Percentiles rank a stretch among this genome's conserved stretches.
phyloP scores from a whole-genome alignment of 1,284 basidiomycete species.

The Cryptococcus deneoformans region DNA sequence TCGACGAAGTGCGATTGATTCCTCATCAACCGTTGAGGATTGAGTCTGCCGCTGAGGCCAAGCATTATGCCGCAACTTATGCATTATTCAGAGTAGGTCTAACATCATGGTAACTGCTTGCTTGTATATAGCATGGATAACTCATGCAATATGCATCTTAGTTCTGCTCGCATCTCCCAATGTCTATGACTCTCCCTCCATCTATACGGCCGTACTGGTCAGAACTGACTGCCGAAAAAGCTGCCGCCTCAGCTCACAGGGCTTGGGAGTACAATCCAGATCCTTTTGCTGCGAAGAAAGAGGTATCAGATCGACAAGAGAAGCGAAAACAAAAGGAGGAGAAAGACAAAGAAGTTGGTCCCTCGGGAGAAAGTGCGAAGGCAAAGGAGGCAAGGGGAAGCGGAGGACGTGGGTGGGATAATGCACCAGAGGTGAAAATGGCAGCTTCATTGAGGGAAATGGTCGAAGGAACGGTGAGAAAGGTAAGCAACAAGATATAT shows the following conservation, averaged over 20 bases:
- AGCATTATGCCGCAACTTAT: slow-evolving; percentile 84
- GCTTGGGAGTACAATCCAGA: slow-evolving; percentile 84
- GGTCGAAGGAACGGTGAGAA: slow-evolving; percentile 78
- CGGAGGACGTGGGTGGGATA: slow-evolving; percentile 57
- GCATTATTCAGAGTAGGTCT: slow-evolving; percentile 73
- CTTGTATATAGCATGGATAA: too few relatives aligned
- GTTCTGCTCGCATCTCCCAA: slow-evolving; percentile 76
- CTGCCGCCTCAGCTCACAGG: slow-evolving; percentile 63
- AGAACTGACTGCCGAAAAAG: slow-evolving; percentile 67
- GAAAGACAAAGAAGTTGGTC: not conserved
- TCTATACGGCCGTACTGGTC: slow-evolving; percentile 82
- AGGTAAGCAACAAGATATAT: slow-evolving; percentile 52
- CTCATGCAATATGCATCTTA: slow-evolving; percentile 32
- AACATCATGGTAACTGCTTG: not conserved
- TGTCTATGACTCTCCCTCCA: slow-evolving; percentile 73
- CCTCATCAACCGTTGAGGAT: slow-evolving; percentile 66
- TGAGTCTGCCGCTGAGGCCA: slow-evolving; percentile 67
- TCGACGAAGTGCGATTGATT: slow-evolving; percentile 66
- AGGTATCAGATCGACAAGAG: slow-evolving; percentile 63
- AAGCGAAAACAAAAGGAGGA: slow-evolving; percentile 49
- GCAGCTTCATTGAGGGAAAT: slow-evolving; percentile 68
- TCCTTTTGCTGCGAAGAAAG: slow-evolving; percentile 71
- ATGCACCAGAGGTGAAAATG: slow-evolving; percentile 83
- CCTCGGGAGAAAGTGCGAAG: slow-evolving; percentile 7
- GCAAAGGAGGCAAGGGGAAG: slow-evolving; percentile 22